phyloP scores from a whole-genome alignment of 345 rosid species.

The Heritiera littoralis region DNA sequence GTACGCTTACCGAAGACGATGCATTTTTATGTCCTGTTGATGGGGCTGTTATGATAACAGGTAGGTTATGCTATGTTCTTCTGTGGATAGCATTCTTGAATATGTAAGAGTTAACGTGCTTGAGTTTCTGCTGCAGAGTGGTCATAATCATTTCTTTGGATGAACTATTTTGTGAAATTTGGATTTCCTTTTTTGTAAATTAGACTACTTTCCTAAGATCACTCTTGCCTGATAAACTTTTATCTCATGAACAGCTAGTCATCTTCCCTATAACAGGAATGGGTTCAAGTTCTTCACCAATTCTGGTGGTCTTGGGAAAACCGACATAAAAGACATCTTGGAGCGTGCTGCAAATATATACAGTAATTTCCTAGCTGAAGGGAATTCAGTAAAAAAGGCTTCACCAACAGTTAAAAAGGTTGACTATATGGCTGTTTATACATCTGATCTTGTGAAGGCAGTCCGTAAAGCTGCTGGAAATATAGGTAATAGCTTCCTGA shows the following conservation, averaged over 20 bases:
- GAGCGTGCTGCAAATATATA: conserved; percentile 82
- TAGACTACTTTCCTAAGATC: neutral
- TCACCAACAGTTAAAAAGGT: conserved; percentile 55
- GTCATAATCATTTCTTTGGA: conserved; percentile 15
- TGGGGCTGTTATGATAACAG: conserved; percentile 98
- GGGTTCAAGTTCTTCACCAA: conserved; percentile 96
- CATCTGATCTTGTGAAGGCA: conserved; percentile 83
- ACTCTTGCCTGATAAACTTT: conserved; percentile 19
- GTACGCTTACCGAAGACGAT: conserved; percentile 77
- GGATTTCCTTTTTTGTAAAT: conserved; percentile 13
- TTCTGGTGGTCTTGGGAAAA: conserved; percentile 92
- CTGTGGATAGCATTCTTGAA: conserved; percentile 8
- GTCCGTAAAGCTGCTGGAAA: conserved; percentile 86
- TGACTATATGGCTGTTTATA: conserved; percentile 85
- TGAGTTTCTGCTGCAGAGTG: neutral
- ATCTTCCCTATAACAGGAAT: conserved; percentile 96
- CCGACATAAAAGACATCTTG: conserved; percentile 81
- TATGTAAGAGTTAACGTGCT: neutral
- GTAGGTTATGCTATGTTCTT: conserved; percentile 35
- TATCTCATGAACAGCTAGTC: conserved; percentile 74
- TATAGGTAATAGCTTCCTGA: conserved; percentile 55
- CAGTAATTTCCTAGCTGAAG: conserved; percentile 49
- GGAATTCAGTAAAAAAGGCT: conserved; percentile 38
- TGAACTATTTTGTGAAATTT: neutral
- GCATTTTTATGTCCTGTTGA: conserved; percentile 80